Base-by-base conservation (phyloP, 805 yeast genomes). In the Kodamaea nitidulidarum region DNA sequence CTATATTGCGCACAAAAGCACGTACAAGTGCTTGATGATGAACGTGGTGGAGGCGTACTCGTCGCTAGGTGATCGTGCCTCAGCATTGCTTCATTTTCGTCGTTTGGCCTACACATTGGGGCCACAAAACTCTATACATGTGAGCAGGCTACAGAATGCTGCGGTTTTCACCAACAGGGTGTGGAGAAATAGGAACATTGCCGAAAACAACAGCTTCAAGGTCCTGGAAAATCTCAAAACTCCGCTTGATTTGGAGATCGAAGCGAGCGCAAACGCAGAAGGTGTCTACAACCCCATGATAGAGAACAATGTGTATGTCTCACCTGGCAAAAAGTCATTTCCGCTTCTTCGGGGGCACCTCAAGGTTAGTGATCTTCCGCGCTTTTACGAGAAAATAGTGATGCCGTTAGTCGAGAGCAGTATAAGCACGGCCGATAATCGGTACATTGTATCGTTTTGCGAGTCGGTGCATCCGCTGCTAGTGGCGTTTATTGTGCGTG, bases 1-100 rank as follows among this genome's bases (percentile, higher is more conserved):
- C 1, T 55, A 56, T 34, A 42, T 51, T 14, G 56, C 62, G 20
- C 65, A 67, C 45, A 42, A 52, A 28, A 39, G 32, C 4, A 52
- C 54, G 2, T 66, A 55, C 45, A 60, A 60, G 40, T 33, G 58
- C 2, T 45, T 68, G 14, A 43, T 46, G 14, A 48, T 63, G 2
- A 43, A 55, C 2, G 39, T 54, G 14, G 62, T 67, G 15, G 73
- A 68, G 47, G 50, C 64, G 1, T 52, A 54, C 32, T 50, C 67
- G 22, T 31, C 39, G 11, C 31, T 41, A 4, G 58, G 54, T 0
- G 50, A 58, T 35, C 33, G 56, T 4, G 32, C 38, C 8, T 39
- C 47, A 2, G 60, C 71, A 1, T 31, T 39, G 7, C 12, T 22
- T 4, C 42, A 39, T 27, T 65, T 61, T 38, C 48, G 44, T 25